Conservation (phyloP, 768 basidiomycete species). For the Tylopilus plumbeoviolaceoides region DNA sequence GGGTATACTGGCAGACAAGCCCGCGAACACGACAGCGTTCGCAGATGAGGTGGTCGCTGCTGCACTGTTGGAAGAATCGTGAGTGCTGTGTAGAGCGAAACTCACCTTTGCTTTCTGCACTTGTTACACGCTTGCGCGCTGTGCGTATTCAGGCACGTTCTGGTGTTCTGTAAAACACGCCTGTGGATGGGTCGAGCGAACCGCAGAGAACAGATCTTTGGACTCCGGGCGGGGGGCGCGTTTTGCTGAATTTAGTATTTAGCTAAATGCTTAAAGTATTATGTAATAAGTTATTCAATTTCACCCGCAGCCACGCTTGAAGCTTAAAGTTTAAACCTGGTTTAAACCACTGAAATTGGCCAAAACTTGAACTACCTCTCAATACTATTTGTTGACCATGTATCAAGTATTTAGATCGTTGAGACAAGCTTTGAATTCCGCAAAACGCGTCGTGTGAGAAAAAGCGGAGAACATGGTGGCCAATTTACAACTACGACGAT, state of each 20-base stretch:
- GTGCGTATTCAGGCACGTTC: slow-evolving; percentile 67
- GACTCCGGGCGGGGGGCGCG: too few species aligned
- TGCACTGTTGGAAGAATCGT: slow-evolving; percentile 50
- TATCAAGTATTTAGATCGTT: too few species aligned
- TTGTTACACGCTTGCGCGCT: slow-evolving; percentile 73
- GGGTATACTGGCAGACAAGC: slow-evolving; percentile 65
- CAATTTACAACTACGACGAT: background rate
- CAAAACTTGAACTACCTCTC: too few species aligned
- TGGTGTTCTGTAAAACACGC: slow-evolving; percentile 61
- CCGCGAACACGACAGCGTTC: slow-evolving; percentile 59
- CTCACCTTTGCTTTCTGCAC: slow-evolving; percentile 75
- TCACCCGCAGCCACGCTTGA: too few species aligned
- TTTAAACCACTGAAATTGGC: too few species aligned
- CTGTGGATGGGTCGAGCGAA: slow-evolving; percentile 58
- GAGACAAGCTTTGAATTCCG: too few species aligned
- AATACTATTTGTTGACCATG: too few species aligned
- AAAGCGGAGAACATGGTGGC: background rate
- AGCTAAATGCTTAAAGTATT: too few species aligned
- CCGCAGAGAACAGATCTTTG: slow-evolving; percentile 41
- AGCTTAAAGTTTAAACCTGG: too few species aligned
- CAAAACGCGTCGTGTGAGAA: too few species aligned
- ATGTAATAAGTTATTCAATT: too few species aligned
- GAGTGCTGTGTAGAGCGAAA: background rate
- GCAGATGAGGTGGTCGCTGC: slow-evolving; percentile 67
- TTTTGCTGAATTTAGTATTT: too few species aligned